phyloP scores from a whole-genome alignment of 169 alveolate genomes.

The Eimeria tenella region DNA sequence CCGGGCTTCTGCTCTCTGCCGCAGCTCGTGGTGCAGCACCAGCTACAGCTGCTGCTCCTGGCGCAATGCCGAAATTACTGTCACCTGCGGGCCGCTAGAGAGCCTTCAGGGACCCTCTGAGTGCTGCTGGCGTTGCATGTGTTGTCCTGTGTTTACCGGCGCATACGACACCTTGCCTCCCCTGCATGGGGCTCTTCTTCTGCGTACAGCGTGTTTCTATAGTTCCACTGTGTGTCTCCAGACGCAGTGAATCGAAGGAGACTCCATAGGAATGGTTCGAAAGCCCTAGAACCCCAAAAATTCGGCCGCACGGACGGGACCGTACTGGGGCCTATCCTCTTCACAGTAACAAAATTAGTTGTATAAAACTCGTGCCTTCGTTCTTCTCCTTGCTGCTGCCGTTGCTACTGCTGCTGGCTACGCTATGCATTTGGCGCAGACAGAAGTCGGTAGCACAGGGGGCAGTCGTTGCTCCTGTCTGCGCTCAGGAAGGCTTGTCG shows the following conservation, averaged over 20 bases:
- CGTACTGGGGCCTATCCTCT: no score
- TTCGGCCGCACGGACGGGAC: no score
- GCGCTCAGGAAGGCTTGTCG: no score
- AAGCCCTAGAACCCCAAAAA: neutral
- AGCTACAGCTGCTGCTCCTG: slow-evolving; percentile 1
- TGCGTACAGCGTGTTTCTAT: neutral
- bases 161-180: neutral
- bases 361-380: no score
- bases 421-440: no score
- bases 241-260: no score
- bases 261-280: neutral
- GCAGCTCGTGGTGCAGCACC: neutral
- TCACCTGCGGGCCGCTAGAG: neutral
- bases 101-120: slow-evolving; percentile 7
- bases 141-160: neutral
- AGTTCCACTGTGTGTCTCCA: neutral
- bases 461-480: no score
- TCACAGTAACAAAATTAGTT: no score
- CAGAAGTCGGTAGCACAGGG: no score
- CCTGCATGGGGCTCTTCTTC: slow-evolving; percentile 4
- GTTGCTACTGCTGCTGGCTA: no score
- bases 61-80: neutral
- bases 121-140: slow-evolving; percentile 1
- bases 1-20: neutral
- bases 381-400: no score